Percentiles rank a stretch among this genome's conserved stretches.
Conservation (phyloP, 2,329 filamentous ascomycete genomes). For the Claviceps purpurea region DNA sequence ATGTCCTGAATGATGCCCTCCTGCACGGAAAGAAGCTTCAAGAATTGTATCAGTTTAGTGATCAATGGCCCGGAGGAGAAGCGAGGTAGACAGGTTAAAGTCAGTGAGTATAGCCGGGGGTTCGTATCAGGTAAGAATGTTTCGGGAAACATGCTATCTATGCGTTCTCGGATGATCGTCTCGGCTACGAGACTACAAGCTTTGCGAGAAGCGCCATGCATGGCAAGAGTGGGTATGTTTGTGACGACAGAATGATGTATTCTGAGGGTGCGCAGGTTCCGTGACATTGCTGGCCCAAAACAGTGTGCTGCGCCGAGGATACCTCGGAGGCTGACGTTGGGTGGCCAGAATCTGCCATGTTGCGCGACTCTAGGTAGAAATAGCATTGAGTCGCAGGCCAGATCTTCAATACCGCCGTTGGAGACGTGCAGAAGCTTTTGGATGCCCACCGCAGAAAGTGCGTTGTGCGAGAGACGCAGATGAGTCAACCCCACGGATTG, state of each 20-base stretch:
- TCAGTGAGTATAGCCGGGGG: conserved; percentile 37
- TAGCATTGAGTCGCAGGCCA: conserved; percentile 35
- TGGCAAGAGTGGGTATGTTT: conserved; percentile 31
- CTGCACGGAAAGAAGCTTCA: conserved; percentile 33
- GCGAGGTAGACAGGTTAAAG: conserved; percentile 40
- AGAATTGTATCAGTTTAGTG: conserved; percentile 31
- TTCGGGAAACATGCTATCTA: conserved; percentile 32
- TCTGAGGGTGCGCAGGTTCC: conserved; percentile 37
- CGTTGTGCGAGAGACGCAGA: conserved; percentile 37
- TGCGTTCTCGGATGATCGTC: conserved; percentile 26
- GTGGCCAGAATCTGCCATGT: conserved; percentile 14
- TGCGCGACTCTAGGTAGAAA: conserved; percentile 13
- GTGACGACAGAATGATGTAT: conserved; percentile 50
- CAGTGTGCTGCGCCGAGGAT: conserved; percentile 31
- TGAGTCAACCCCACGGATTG: conserved; percentile 32
- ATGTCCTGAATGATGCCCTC: conserved; percentile 30
- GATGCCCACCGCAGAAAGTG: conserved; percentile 30
- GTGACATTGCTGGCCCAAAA: conserved; percentile 38
- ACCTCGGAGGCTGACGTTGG: conserved; percentile 24
- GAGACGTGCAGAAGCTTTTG: conserved; percentile 28
- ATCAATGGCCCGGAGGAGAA: conserved; percentile 37
- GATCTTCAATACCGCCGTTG: conserved; percentile 34
- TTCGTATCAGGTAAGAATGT: conserved; percentile 42
- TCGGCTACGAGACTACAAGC: conserved; percentile 30
- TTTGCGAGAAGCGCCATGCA: conserved; percentile 22